phyloP scores from a whole-genome alignment of 176 grass and related monocot genomes.

The Hyparrhenia diplandra region DNA sequence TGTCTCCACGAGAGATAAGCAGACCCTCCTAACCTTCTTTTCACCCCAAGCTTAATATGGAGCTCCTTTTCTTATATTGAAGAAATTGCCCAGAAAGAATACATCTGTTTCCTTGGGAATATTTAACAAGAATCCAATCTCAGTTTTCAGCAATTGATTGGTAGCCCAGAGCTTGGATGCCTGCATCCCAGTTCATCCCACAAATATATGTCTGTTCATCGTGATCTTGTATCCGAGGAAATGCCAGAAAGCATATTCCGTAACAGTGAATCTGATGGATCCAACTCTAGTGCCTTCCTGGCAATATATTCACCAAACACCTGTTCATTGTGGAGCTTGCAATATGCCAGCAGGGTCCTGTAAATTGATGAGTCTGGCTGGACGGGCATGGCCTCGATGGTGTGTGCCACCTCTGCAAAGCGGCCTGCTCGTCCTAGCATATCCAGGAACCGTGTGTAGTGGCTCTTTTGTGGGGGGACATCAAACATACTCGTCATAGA shows the following conservation, averaged over 20 bases:
- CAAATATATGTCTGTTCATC: conserved; percentile 27
- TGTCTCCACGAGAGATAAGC: background rate
- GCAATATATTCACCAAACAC: background rate
- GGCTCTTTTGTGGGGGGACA: conserved; percentile 53
- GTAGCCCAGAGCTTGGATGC: background rate
- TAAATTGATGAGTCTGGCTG: conserved; percentile 33
- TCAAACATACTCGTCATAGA: conserved; percentile 50
- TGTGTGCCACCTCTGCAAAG: conserved; percentile 49
- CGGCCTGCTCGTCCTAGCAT: conserved; percentile 61
- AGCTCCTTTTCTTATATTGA: background rate
- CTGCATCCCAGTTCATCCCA: conserved; percentile 27
- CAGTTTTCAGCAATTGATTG: background rate
- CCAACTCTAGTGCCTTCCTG: conserved; percentile 29
- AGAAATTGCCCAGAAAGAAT: conserved; percentile 2
- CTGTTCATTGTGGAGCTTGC: conserved; percentile 19
- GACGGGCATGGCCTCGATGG: conserved; percentile 43
- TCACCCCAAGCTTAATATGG: background rate
- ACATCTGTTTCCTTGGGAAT: background rate
- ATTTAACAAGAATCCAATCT: background rate
- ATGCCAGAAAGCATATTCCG: conserved; percentile 37
- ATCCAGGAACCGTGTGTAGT: conserved; percentile 64
- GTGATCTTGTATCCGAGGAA: conserved; percentile 27
- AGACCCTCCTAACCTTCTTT: background rate
- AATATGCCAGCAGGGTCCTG: conserved; percentile 30
- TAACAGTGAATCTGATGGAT: conserved; percentile 24